These are phyloP conservation scores for Hypomyces rosellus DNA, from an alignment of 2,329 filamentous ascomycete genomes.

Conservation along the genomic window DNA sequence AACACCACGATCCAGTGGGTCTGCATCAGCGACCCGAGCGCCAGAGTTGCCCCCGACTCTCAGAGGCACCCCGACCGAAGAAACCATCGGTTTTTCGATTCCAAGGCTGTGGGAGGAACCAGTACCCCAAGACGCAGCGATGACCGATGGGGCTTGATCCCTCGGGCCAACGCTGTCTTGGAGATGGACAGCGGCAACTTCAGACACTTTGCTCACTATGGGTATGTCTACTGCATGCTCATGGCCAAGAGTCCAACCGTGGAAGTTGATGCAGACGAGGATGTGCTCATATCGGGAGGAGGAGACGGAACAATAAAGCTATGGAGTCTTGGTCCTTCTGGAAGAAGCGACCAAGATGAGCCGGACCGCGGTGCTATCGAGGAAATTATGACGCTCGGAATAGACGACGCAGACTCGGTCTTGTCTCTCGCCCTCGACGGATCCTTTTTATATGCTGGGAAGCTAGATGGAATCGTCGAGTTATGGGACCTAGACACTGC, in stretches of 20 bases:
- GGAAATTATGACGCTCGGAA: slow-evolving; percentile 60
- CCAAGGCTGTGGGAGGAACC: slow-evolving; percentile 73
- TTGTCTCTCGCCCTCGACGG: slow-evolving; percentile 81
- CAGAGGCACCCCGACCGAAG: slow-evolving; percentile 67
- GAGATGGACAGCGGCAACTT: slow-evolving; percentile 80
- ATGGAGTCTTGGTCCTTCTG: slow-evolving; percentile 57
- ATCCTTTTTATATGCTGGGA: slow-evolving; percentile 86
- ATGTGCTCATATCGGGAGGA: slow-evolving; percentile 83
- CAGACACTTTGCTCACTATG: slow-evolving; percentile 84
- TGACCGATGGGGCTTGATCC: slow-evolving; percentile 50
- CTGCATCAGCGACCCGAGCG: slow-evolving; percentile 58
- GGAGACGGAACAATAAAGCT: slow-evolving; percentile 92
- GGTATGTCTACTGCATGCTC: slow-evolving; percentile 95
- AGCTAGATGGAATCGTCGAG: slow-evolving; percentile 81
- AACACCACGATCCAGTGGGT: slow-evolving; percentile 97
- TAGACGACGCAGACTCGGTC: slow-evolving; percentile 57
- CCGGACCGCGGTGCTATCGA: slow-evolving; percentile 54
- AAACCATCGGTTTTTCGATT: slow-evolving; percentile 90
- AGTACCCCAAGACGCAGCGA: slow-evolving; percentile 67
- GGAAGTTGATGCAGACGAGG: slow-evolving; percentile 64
- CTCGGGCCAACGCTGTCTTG: slow-evolving; percentile 51
- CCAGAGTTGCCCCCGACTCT: slow-evolving; percentile 54
- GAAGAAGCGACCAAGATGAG: slow-evolving; percentile 27
- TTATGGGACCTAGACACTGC: slow-evolving; percentile 95
- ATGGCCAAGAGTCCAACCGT: slow-evolving; percentile 64